Percentiles rank a stretch among this genome's conserved stretches.
These are phyloP conservation scores for Juncus effusus DNA, from an alignment of 176 grass and related monocot genomes.

Conservation along the genomic window DNA sequence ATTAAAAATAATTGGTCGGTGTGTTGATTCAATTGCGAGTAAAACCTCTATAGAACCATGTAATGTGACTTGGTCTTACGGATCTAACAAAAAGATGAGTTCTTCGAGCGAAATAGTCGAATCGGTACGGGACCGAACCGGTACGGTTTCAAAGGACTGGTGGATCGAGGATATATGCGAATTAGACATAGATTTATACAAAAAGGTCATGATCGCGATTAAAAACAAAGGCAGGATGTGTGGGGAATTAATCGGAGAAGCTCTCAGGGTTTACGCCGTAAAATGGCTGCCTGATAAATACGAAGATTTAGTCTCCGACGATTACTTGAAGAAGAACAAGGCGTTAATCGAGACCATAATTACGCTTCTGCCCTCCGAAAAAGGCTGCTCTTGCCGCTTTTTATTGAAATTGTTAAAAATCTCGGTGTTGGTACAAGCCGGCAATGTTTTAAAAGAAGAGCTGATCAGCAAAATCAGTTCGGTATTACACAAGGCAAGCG, in stretches of 20 bases:
- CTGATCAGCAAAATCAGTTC: constrained; percentile 62
- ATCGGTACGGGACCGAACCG: constrained; percentile 28
- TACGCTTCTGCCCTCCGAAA: constrained; percentile 84
- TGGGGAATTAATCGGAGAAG: constrained; percentile 72
- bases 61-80: constrained; percentile 89
- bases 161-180: constrained; percentile 96
- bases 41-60: constrained; percentile 82
- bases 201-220: constrained; percentile 86
- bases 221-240: constrained; percentile 96
- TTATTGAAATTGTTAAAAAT: constrained; percentile 92
- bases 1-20: constrained; percentile 77
- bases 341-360: constrained; percentile 84
- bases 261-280: constrained; percentile 76
- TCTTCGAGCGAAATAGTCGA: constrained; percentile 57
- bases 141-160: constrained; percentile 61
- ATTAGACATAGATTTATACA: constrained; percentile 91
- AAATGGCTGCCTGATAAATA: constrained; percentile 92
- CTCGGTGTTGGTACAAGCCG: constrained; percentile 66
- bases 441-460: constrained; percentile 71
- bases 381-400: constrained; percentile 93
- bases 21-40: constrained; percentile 81
- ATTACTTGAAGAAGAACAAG: constrained; percentile 79
- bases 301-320: constrained; percentile 69
- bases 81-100: constrained; percentile 54
- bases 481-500: constrained; percentile 78